Percentiles rank a stretch among this genome's conserved stretches.
Evolutionary conservation across 2,329 filamentous ascomycete genomes (phyloP).

Genomic region (Fusarium succisae): DNA sequence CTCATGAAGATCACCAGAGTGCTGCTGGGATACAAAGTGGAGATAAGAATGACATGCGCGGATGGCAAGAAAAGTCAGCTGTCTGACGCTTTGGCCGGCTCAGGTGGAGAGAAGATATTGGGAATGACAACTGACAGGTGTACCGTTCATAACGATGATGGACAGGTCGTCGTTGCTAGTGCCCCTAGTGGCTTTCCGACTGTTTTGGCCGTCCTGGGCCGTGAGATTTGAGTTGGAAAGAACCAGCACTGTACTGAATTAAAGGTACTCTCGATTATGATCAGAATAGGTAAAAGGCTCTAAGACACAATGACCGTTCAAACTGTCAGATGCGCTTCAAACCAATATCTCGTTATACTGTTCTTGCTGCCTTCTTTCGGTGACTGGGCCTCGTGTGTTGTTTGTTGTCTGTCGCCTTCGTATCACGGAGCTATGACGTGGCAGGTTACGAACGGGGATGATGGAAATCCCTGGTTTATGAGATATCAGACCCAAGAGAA

Average conservation of each 20-base stretch:
- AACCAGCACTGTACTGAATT: rapidly evolving
- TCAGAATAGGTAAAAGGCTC: rapidly evolving
- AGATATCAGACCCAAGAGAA: not conserved
- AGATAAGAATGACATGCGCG: not conserved
- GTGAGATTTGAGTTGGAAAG: not conserved
- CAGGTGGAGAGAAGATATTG: not conserved
- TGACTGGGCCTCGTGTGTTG: too few relatives aligned
- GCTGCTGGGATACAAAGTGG: not conserved
- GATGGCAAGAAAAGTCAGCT: not conserved
- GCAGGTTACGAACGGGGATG: rapidly evolving
- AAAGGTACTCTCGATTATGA: not conserved
- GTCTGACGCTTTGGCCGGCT: not conserved
- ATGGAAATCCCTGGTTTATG: not conserved
- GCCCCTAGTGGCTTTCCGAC: not conserved
- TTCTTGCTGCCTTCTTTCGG: too few relatives aligned
- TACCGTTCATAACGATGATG: not conserved
- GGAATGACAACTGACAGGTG: not conserved
- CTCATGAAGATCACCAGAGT: not conserved
- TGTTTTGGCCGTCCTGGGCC: not conserved
- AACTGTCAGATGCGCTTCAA: rapidly evolving
- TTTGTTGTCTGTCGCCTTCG: too few relatives aligned
- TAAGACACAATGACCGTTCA: rapidly evolving
- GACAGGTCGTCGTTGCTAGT: not conserved
- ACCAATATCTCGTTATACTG: too few relatives aligned
- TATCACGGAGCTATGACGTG: not conserved